These are phyloP conservation scores for Penicillium paradoxum DNA, from an alignment of 495 filamentous ascomycete species.

Conservation along the genomic window DNA sequence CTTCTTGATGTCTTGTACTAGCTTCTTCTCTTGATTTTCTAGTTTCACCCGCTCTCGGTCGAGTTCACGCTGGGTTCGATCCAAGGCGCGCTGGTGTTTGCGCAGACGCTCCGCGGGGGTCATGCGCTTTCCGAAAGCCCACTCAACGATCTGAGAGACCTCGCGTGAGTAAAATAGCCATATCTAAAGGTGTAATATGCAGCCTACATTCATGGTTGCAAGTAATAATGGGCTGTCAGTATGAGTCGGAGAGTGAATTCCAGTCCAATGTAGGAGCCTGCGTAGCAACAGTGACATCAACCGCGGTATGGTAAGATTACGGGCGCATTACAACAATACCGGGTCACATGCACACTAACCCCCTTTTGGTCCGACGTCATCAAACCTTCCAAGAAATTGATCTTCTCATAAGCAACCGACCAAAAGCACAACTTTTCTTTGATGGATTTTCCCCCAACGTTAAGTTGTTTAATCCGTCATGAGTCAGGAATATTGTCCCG, in stretches of 20 bases:
- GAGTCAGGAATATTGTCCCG: constrained; percentile 67
- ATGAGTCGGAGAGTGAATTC: background rate
- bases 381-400: constrained; percentile 16
- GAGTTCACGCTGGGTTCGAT: constrained; percentile 94
- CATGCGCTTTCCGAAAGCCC: constrained; percentile 98
- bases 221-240: background rate
- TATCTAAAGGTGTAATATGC: background rate
- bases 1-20: constrained; percentile 92
- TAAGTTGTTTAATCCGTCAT: constrained; percentile 41
- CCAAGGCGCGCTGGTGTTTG: constrained; percentile 93
- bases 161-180: constrained; percentile 1
- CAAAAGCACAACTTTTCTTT: constrained; percentile 5
- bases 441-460: constrained; percentile 14
- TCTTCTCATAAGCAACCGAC: constrained; percentile 17
- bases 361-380: constrained; percentile 19
- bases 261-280: background rate
- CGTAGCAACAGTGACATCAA: constrained; percentile 5
- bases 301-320: constrained; percentile 7
- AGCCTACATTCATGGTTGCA: constrained; percentile 57
- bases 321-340: constrained; percentile 8
- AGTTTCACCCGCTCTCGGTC: constrained; percentile 91
- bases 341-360: constrained; percentile 29
- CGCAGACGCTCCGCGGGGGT: constrained; percentile 93
- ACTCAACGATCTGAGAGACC: constrained; percentile 74
- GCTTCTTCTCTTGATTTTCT: constrained; percentile 97